Evolutionary conservation across 73 alveolate genomes (phyloP), one percentile per base, ranked within the genome.

Genomic region (Symbiodinium natans): DNA sequence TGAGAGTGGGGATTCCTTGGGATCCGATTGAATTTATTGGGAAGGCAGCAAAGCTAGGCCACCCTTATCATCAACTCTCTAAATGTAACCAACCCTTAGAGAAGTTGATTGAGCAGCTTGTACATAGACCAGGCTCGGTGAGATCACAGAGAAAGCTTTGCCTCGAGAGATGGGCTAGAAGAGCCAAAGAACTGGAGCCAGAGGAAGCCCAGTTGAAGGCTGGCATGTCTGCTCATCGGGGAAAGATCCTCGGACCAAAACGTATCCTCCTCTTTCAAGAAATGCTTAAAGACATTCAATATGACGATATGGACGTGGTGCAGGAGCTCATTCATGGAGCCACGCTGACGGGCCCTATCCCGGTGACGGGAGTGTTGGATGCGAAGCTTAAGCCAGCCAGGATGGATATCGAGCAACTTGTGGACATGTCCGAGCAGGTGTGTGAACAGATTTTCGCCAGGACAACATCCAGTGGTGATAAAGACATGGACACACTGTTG

Each of bases 241-340:
- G n/a, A n/a, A n/a, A n/a, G n/a, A 77, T 77, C 86, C 86, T 77
- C 7, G n/a, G 33, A 13, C 86, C 86, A 5, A 77, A 77, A 33
- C 4, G 86, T 5, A 8, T 77, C 1, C 34, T 36, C 34, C 56
- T 77, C 3, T 77, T 46, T 46, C 33, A 77, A 36, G 52, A 5
- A 4, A 31, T 77, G 86, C 52, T 77, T 15, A 54, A 34, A 8
- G 3, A 3, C 9, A 36, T 6, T 33, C 3, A 6, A 9, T 77
- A 77, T 17, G 56, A 46, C 3, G 86, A 77, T 36, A 1, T 36
- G 8, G 86, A 23, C 4, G 86, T 80, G 8, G 34, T 36, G 34
- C 59, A 80, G 3, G 87, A 80, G 56, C 36, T 80, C 36, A 10
- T 23, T 7, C 4, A 3, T 1, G 87, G 87, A 1, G 3, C n/a